Evolutionary conservation across 75 land plant genomes (phyloP).

Genomic region (Pinus taeda): DNA sequence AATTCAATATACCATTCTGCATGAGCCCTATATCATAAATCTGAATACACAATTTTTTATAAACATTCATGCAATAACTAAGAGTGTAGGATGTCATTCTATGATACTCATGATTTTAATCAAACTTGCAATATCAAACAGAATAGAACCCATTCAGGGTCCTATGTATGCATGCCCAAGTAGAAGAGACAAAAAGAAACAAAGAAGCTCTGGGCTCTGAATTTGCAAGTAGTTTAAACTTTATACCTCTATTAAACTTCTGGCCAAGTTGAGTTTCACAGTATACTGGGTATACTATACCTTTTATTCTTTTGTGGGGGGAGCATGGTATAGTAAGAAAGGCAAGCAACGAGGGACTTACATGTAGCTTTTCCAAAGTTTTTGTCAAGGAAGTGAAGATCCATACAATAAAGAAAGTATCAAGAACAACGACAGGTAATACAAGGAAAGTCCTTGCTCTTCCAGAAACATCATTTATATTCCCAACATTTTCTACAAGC

Average conservation of each 20-base stretch:
- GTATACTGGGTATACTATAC: neutral
- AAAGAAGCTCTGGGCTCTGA: neutral
- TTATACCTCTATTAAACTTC: neutral
- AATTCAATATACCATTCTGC: too few species aligned
- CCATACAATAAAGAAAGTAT: constrained; percentile 49
- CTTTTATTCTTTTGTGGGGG: neutral
- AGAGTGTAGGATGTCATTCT: neutral
- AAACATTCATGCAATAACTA: neutral
- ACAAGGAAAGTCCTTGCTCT: constrained; percentile 38
- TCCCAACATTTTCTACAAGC: constrained; percentile 42
- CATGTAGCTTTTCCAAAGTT: constrained; percentile 52
- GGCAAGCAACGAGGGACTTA: constrained; percentile 5
- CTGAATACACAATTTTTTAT: too few species aligned
- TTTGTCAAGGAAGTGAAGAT: constrained; percentile 44
- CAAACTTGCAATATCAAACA: neutral
- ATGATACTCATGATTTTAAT: neutral
- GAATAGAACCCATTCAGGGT: neutral
- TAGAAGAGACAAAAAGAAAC: neutral
- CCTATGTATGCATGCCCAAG: neutral
- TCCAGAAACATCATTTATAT: constrained; percentile 38
- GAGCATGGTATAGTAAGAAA: neutral
- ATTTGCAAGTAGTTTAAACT: neutral
- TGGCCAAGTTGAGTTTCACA: neutral
- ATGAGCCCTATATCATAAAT: too few species aligned
- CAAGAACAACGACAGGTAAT: constrained; percentile 44